Conservation (phyloP, 2,329 filamentous ascomycete genomes). For the Parastagonospora nodorum region DNA sequence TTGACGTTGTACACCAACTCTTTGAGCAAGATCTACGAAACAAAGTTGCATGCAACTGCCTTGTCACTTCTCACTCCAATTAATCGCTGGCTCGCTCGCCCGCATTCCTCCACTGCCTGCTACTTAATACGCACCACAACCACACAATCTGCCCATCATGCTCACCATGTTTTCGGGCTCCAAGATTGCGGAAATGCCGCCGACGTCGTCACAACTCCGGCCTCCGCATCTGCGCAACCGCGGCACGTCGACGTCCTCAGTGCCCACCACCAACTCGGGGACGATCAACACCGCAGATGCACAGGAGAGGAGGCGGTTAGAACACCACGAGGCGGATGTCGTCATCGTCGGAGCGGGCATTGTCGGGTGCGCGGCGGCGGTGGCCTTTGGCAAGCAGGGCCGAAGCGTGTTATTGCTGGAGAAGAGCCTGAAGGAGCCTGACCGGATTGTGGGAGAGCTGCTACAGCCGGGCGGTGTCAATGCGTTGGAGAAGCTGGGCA, state of each 20-base stretch:
- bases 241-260: slow-evolving; percentile 16
- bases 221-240: slow-evolving; percentile 16
- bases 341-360: slow-evolving; percentile 92
- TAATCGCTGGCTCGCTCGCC: too few species aligned
- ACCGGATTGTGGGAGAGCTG: slow-evolving; percentile 94
- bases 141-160: slow-evolving; percentile 16
- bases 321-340: slow-evolving; percentile 73
- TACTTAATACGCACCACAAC: slow-evolving; percentile 1
- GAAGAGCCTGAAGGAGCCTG: slow-evolving; percentile 85
- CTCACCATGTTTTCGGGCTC: slow-evolving; percentile 32
- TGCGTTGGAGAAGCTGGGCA: slow-evolving; percentile 78
- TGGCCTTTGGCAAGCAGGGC: slow-evolving; percentile 83
- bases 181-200: slow-evolving; percentile 30
- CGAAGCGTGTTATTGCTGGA: slow-evolving; percentile 90
- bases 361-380: slow-evolving; percentile 84
- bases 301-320: slow-evolving; percentile 53
- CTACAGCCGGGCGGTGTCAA: slow-evolving; percentile 89
- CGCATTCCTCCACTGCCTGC: too few species aligned
- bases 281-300: slow-evolving; percentile 22
- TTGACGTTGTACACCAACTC: background rate
- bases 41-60: too few species aligned
- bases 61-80: too few species aligned
- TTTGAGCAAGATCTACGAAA: background rate
- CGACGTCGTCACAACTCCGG: slow-evolving; percentile 19
- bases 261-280: slow-evolving; percentile 13